These are phyloP conservation scores for Annulohypoxylon stygium DNA, from an alignment of 495 filamentous ascomycete genomes.

Conservation along the genomic window DNA sequence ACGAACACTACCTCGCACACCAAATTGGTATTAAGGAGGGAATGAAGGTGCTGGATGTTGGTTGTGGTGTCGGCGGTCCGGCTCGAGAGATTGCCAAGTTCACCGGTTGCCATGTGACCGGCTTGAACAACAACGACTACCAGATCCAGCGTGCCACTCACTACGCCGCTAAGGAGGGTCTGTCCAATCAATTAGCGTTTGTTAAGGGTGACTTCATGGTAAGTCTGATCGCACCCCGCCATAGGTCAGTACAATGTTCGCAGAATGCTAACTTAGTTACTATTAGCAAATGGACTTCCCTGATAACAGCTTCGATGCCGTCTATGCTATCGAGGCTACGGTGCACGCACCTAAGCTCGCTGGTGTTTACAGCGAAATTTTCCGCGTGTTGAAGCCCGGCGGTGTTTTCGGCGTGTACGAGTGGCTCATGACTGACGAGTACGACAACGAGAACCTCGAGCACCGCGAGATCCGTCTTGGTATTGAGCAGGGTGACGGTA, in stretches of 20 bases:
- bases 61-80: constrained; percentile 97
- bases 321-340: constrained; percentile 98
- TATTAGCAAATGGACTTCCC: constrained; percentile 97
- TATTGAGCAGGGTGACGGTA: constrained; percentile 97
- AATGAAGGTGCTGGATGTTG: constrained; percentile 95
- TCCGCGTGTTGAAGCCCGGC: constrained; percentile 95
- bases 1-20: constrained; percentile 97
- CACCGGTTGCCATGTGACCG: constrained; percentile 87
- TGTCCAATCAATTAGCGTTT: constrained; percentile 85
- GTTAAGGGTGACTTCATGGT: constrained; percentile 99
- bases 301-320: constrained; percentile 90
- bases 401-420: constrained; percentile 98
- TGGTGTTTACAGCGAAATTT: constrained; percentile 94
- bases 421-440: constrained; percentile 98
- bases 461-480: constrained; percentile 93
- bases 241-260: neutral
- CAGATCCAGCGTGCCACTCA: constrained; percentile 94
- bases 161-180: constrained; percentile 84
- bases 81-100: constrained; percentile 98
- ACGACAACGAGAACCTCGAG: constrained; percentile 88
- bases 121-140: constrained; percentile 99
- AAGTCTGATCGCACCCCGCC: constrained; percentile 38
- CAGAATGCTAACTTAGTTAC: constrained; percentile 10
- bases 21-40: constrained; percentile 85
- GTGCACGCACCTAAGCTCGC: constrained; percentile 95